Percentiles rank a stretch among this genome's conserved stretches.
Conservation (phyloP, 306 rosid species). For the Cucumis melo region DNA sequence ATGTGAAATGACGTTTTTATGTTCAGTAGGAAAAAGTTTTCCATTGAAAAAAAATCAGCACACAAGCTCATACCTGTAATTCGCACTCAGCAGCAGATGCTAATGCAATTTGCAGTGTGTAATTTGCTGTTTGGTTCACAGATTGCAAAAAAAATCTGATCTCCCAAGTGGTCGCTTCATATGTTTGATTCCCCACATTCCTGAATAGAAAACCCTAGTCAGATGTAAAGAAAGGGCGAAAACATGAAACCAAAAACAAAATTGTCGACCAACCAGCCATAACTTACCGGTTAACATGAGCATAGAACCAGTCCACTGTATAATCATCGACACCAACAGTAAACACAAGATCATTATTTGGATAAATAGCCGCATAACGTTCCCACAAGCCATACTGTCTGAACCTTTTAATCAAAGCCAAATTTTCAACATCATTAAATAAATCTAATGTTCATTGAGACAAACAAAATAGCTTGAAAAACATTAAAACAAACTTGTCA, state of each 20-base stretch:
- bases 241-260: background rate
- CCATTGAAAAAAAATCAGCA: background rate
- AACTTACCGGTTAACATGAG: slow-evolving; percentile 14
- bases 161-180: slow-evolving; percentile 53
- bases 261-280: background rate
- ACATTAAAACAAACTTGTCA: slow-evolving; percentile 22
- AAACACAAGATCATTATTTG: slow-evolving; percentile 10
- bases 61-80: slow-evolving; percentile 27
- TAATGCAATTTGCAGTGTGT: slow-evolving; percentile 64
- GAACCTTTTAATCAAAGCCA: background rate
- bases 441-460: background rate
- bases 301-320: slow-evolving; percentile 14
- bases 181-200: slow-evolving; percentile 9
- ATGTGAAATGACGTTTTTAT: background rate
- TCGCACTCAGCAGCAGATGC: slow-evolving; percentile 35
- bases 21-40: background rate
- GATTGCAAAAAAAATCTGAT: slow-evolving; percentile 28
- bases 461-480: background rate
- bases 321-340: slow-evolving; percentile 10
- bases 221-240: background rate
- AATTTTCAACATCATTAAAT: background rate
- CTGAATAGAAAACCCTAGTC: background rate
- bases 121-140: slow-evolving; percentile 10
- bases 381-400: slow-evolving; percentile 27
- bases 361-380: slow-evolving; percentile 20